A percentile compares a stretch with the other conserved stretches of the same genome.
phyloP scores from a whole-genome alignment of 2,329 filamentous ascomycete genomes.

The Tolypocladium tundrense region DNA sequence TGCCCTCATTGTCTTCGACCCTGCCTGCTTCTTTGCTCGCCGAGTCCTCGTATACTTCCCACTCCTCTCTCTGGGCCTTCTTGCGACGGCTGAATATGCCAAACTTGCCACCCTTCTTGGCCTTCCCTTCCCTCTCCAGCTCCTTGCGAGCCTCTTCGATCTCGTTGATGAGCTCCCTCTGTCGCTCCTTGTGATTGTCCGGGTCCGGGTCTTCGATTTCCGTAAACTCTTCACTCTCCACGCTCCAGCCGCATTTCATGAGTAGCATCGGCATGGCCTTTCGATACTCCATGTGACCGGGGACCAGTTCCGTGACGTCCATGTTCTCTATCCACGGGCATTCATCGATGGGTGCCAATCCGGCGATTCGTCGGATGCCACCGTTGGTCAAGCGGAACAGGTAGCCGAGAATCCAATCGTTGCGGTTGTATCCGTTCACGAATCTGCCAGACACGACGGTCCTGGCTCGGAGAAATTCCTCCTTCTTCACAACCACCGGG shows the following conservation, averaged over 20 bases:
- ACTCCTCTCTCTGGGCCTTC: slow-evolving; percentile 71
- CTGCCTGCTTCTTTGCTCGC: slow-evolving; percentile 25
- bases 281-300: slow-evolving; percentile 95
- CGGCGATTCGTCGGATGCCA: slow-evolving; percentile 80
- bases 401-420: slow-evolving; percentile 96
- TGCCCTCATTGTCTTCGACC: slow-evolving; percentile 32
- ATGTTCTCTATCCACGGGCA: slow-evolving; percentile 82
- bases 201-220: slow-evolving; percentile 98
- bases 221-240: slow-evolving; percentile 86
- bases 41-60: slow-evolving; percentile 85
- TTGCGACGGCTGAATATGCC: slow-evolving; percentile 77
- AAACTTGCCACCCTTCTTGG: slow-evolving; percentile 49
- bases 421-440: slow-evolving; percentile 86
- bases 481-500: slow-evolving; percentile 81
- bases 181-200: slow-evolving; percentile 77
- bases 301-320: slow-evolving; percentile 74
- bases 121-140: slow-evolving; percentile 69
- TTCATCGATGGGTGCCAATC: slow-evolving; percentile 64
- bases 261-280: slow-evolving; percentile 82
- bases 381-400: slow-evolving; percentile 90
- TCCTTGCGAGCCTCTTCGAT: slow-evolving; percentile 90
- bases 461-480: slow-evolving; percentile 73
- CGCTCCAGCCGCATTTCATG: slow-evolving; percentile 79
- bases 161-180: slow-evolving; percentile 89
- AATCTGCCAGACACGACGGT: slow-evolving; percentile 88